A percentile compares a stretch with the other conserved stretches of the same genome.
These are phyloP conservation scores for Akanthomyces dipterigenus DNA, from an alignment of 2,329 filamentous ascomycete species.

Conservation along the genomic window DNA sequence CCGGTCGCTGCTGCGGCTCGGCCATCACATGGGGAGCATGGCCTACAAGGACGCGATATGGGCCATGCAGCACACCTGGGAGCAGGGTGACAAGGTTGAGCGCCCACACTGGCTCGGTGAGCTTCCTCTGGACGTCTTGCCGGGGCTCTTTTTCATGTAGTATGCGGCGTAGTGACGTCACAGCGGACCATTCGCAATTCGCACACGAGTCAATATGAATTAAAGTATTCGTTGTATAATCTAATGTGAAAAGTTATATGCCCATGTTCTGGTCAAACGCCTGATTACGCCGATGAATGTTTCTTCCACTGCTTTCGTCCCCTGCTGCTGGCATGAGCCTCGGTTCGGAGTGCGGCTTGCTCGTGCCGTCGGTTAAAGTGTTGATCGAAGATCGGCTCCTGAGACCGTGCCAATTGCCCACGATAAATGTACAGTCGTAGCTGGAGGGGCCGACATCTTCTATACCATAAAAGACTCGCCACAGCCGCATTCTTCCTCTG, in stretches of 20 bases:
- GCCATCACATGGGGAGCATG: slow-evolving; percentile 7
- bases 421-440: slow-evolving; percentile 4
- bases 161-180: neutral
- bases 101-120: neutral
- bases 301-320: slow-evolving; percentile 4
- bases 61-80: slow-evolving; percentile 5
- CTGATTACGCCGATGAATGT: slow-evolving; percentile 7
- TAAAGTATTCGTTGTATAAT: neutral
- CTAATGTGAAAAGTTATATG: slow-evolving; percentile 1
- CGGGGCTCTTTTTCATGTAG: slow-evolving; percentile 8
- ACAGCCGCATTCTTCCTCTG: slow-evolving; percentile 93
- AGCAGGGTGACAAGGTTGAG: neutral
- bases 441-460: neutral
- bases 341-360: neutral
- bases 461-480: slow-evolving; percentile 92
- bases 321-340: neutral
- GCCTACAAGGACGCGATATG: slow-evolving; percentile 6
- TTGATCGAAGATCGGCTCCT: neutral
- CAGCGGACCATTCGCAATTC: neutral
- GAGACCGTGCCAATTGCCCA: neutral
- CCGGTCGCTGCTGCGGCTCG: slow-evolving; percentile 1
- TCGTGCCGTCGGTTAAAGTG: neutral
- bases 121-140: slow-evolving; percentile 5
- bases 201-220: neutral
- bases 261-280: neutral